These are phyloP conservation scores for Brasenia schreberi DNA, from an alignment of 164 flowering plant genomes.

Conservation along the genomic window DNA sequence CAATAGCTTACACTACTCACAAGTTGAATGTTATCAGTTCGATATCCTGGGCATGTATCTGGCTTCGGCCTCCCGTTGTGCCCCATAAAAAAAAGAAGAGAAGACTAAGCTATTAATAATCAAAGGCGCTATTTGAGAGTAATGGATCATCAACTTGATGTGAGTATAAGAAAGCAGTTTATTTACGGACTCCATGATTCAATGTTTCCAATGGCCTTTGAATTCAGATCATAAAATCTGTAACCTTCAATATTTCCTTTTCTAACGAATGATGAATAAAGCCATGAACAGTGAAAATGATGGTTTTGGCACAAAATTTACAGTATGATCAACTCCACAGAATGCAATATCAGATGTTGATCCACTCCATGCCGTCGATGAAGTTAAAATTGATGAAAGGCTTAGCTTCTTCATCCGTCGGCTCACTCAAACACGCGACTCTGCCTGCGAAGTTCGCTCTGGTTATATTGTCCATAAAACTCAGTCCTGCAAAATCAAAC, in stretches of 20 bases:
- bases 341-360: conserved; percentile 25
- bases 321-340: background rate
- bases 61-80: too few relatives aligned
- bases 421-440: conserved; percentile 91
- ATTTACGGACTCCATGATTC: too few relatives aligned
- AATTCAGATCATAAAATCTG: too few relatives aligned
- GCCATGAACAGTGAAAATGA: background rate
- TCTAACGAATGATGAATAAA: background rate
- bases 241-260: background rate
- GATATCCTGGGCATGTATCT: too few relatives aligned
- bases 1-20: too few relatives aligned
- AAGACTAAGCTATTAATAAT: too few relatives aligned
- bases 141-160: too few relatives aligned
- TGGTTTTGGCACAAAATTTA: background rate
- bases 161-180: too few relatives aligned
- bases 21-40: too few relatives aligned
- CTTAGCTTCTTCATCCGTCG: conserved; percentile 83
- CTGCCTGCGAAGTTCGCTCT: conserved; percentile 87
- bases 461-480: conserved; percentile 93
- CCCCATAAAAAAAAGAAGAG: too few relatives aligned
- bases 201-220: too few relatives aligned
- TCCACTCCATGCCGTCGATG: conserved; percentile 94
- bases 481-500: conserved; percentile 54
- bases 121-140: too few relatives aligned
- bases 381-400: conserved; percentile 73